Evolutionary conservation across 2,329 filamentous ascomycete species (phyloP).

Genomic region (Annulohypoxylon truncatum): DNA sequence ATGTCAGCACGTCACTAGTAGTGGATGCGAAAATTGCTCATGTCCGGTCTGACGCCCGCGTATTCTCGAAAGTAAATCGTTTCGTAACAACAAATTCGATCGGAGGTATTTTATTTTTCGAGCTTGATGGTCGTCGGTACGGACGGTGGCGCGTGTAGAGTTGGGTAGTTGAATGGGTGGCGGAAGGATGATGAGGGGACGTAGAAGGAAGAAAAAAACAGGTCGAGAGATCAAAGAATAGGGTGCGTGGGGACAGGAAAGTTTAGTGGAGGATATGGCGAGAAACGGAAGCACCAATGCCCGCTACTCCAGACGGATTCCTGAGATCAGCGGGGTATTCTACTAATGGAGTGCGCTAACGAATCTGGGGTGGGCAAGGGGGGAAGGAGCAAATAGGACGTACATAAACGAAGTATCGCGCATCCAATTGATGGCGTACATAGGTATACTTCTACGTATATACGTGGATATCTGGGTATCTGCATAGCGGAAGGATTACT

Average conservation of each 20-base stretch:
- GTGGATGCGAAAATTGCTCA: constrained; percentile 34
- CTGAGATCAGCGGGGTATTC: constrained; percentile 39
- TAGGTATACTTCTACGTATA: background rate
- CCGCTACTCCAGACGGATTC: constrained; percentile 41
- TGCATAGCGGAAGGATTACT: background rate
- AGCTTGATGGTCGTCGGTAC: constrained; percentile 1
- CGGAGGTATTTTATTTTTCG: background rate
- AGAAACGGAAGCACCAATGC: constrained; percentile 47
- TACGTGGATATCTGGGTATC: background rate
- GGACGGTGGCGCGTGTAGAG: background rate
- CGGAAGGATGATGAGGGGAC: constrained; percentile 24
- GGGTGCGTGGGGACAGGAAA: constrained; percentile 31
- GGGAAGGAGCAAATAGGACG: constrained; percentile 4
- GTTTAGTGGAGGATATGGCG: constrained; percentile 41
- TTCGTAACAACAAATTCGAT: background rate
- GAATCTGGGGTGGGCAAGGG: constrained; percentile 45
- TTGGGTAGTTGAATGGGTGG: background rate
- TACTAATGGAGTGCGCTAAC: constrained; percentile 40
- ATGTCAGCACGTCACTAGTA: constrained; percentile 32
- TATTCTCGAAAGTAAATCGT: background rate
- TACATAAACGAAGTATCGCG: constrained; percentile 15
- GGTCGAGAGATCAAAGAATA: constrained; percentile 27
- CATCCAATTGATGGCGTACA: background rate
- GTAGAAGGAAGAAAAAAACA: constrained; percentile 30
- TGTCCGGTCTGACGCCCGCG: constrained; percentile 17